phyloP scores from a whole-genome alignment of 257 asterid species.

The Oldenlandia corymbosa region DNA sequence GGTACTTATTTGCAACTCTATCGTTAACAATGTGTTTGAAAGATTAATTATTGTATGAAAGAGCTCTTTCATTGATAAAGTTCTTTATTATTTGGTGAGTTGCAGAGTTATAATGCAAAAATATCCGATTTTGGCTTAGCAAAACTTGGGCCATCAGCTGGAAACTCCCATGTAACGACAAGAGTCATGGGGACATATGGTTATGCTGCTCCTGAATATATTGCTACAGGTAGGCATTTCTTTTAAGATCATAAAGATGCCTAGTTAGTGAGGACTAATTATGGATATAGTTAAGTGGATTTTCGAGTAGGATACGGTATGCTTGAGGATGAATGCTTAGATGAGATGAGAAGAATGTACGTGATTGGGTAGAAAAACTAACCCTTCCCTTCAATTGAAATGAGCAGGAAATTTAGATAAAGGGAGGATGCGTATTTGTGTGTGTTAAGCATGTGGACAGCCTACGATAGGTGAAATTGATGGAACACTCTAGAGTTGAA shows the following conservation, averaged over 20 bases:
- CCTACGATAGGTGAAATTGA: not conserved
- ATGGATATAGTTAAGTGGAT: not conserved
- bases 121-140: conserved; percentile 49
- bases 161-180: conserved; percentile 45
- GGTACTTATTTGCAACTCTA: conserved; percentile 18
- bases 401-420: not conserved
- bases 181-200: conserved; percentile 47
- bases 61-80: not conserved
- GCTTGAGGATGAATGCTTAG: not conserved
- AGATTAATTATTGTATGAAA: not conserved
- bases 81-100: conserved; percentile 9
- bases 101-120: conserved; percentile 45
- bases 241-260: not conserved
- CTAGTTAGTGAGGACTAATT: not conserved
- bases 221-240: conserved; percentile 37
- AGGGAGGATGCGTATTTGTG: not conserved
- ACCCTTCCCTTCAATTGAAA: not conserved
- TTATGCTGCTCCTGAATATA: conserved; percentile 53
- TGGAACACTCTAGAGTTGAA: not conserved
- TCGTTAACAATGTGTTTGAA: not conserved
- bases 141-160: conserved; percentile 41
- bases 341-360: not conserved
- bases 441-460: no score
- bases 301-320: not conserved
- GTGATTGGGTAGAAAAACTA: not conserved